Conservation (phyloP, 805 yeast species). For the Sungouiella thailandica region DNA sequence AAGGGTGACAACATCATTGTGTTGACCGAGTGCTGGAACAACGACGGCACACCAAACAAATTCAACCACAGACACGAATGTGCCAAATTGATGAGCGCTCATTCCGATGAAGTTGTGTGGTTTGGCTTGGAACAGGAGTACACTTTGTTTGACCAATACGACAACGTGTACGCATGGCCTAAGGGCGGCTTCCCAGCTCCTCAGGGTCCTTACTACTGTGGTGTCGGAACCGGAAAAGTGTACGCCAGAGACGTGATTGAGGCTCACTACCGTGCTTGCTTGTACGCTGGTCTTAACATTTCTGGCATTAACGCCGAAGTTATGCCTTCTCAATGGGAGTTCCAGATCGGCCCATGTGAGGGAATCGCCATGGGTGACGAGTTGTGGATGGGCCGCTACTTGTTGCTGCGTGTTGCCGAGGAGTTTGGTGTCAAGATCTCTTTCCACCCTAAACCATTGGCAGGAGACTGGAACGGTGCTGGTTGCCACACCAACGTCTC, state of each 20-base stretch:
- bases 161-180: constrained; percentile 97
- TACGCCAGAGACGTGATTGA: constrained; percentile 97
- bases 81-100: constrained; percentile 91
- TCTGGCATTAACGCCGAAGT: constrained; percentile 99
- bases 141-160: constrained; percentile 89
- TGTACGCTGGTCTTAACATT: constrained; percentile 83
- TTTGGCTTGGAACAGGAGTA: constrained; percentile 99
- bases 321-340: constrained; percentile 99
- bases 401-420: constrained; percentile 92
- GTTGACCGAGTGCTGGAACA: constrained; percentile 94
- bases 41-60: constrained; percentile 98
- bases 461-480: constrained; percentile 99
- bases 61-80: constrained; percentile 97
- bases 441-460: constrained; percentile 98
- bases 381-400: constrained; percentile 92
- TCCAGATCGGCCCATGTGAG: constrained; percentile 97
- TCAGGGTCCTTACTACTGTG: constrained; percentile 99
- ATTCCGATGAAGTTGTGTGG: constrained; percentile 81
- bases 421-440: constrained; percentile 98
- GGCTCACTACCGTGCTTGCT: constrained; percentile 98
- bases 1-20: constrained; percentile 96
- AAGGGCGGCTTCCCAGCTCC: constrained; percentile 99
- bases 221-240: constrained; percentile 98
- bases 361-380: constrained; percentile 98
- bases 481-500: constrained; percentile 99